Conservation (phyloP, 768 basidiomycete species). For the Serendipita sp. region DNA sequence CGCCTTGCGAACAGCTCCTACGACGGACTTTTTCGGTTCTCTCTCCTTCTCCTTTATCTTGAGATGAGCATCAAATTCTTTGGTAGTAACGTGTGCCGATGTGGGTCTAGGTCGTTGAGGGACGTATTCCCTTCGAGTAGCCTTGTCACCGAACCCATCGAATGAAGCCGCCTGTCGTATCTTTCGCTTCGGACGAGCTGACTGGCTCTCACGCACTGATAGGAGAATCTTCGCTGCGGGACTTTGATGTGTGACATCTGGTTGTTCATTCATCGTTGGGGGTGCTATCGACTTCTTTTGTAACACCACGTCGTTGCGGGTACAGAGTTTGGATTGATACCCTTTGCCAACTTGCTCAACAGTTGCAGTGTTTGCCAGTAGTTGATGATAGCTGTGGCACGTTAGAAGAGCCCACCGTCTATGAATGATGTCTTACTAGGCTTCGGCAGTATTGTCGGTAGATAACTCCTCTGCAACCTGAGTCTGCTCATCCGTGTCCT, state of each 20-base stretch:
- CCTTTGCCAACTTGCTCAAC: constrained; percentile 69
- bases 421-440: background rate
- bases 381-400: constrained; percentile 41
- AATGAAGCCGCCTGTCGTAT: constrained; percentile 4
- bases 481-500: constrained; percentile 17
- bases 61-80: background rate
- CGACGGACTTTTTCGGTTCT: background rate
- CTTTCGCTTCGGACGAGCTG: background rate
- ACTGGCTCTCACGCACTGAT: background rate
- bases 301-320: background rate
- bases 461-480: constrained; percentile 29
- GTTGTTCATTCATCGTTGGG: background rate
- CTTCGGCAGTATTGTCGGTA: constrained; percentile 21
- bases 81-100: background rate
- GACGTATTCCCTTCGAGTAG: background rate
- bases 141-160: background rate
- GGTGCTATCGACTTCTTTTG: background rate
- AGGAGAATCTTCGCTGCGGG: background rate
- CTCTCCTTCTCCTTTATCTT: background rate
- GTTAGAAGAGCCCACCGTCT: background rate
- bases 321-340: constrained; percentile 48
- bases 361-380: constrained; percentile 66
- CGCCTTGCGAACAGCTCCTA: background rate
- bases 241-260: background rate
- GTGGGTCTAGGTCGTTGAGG: background rate